Conservation (phyloP, 1,284 basidiomycete species). For the Xerocomus amazonicus region DNA sequence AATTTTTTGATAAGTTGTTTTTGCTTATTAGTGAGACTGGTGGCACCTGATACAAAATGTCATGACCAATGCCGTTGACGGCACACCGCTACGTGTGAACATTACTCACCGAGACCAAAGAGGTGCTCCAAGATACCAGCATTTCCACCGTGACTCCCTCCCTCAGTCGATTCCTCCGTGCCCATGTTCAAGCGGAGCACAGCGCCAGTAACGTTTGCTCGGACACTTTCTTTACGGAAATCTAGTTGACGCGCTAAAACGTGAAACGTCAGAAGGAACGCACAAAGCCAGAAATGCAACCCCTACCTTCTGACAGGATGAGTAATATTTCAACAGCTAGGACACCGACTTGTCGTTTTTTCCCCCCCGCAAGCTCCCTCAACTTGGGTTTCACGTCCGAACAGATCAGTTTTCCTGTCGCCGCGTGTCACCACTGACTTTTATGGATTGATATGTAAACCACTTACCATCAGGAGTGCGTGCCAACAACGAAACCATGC, state of each 20-base stretch:
- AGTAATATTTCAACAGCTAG: constrained; percentile 24
- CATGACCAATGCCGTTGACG: neutral
- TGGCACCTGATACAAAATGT: constrained; percentile 6
- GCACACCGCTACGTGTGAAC: neutral
- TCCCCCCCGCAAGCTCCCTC: constrained; percentile 10
- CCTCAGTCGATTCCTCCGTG: neutral
- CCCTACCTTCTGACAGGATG: constrained; percentile 8
- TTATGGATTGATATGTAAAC: too few species aligned
- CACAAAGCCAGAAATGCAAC: neutral
- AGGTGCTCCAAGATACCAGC: constrained; percentile 8
- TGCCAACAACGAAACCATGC: constrained; percentile 16
- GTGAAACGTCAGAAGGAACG: neutral
- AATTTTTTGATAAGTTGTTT: constrained; percentile 10
- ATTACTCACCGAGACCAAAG: constrained; percentile 20
- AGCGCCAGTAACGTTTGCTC: constrained; percentile 15
- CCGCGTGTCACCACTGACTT: neutral
- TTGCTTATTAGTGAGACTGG: neutral
- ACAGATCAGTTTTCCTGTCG: constrained; percentile 9
- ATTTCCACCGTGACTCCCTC: neutral
- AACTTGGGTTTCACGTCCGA: constrained; percentile 4
- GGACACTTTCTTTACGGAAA: constrained; percentile 1
- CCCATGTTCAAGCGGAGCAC: constrained; percentile 7
- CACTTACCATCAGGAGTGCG: constrained; percentile 10
- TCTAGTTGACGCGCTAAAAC: constrained; percentile 7
- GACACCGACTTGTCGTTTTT: constrained; percentile 11